phyloP scores from a whole-genome alignment of 805 yeast genomes.

The Kazachstania bromeliacearum region DNA sequence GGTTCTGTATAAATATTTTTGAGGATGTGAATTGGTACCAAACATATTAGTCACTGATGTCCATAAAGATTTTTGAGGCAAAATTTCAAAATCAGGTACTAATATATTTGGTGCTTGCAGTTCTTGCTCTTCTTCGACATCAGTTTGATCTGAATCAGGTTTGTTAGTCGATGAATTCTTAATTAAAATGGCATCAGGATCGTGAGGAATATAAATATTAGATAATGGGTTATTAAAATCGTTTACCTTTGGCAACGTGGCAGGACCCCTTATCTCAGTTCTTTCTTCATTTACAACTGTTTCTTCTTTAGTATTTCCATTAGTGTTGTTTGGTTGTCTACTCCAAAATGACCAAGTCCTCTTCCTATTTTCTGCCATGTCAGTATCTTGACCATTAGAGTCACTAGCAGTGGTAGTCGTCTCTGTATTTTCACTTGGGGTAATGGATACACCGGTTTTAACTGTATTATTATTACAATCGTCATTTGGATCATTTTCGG shows the following conservation, averaged over 20 bases:
- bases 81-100: conserved; percentile 24
- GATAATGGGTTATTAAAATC: conserved; percentile 7
- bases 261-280: too few relatives aligned
- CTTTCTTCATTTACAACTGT: too few relatives aligned
- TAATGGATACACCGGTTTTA: not conserved
- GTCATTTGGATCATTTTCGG: not conserved
- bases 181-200: conserved; percentile 16
- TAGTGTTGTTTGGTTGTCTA: not conserved
- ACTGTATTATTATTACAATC: not conserved
- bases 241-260: too few relatives aligned
- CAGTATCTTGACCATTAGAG: too few relatives aligned
- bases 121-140: not conserved
- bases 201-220: conserved; percentile 14
- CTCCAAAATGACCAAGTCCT: conserved; percentile 11
- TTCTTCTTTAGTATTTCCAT: not conserved
- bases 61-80: conserved; percentile 23
- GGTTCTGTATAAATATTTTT: conserved; percentile 11
- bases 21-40: conserved; percentile 12
- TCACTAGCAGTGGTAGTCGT: not conserved
- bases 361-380: conserved; percentile 1
- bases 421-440: not conserved
- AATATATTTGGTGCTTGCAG: conserved; percentile 21
- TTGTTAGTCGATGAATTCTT: conserved; percentile 7
- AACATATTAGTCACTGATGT: conserved; percentile 13
- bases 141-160: not conserved